phyloP scores from a whole-genome alignment of 176 grass and related monocot genomes.

The Cenchrus americanus region DNA sequence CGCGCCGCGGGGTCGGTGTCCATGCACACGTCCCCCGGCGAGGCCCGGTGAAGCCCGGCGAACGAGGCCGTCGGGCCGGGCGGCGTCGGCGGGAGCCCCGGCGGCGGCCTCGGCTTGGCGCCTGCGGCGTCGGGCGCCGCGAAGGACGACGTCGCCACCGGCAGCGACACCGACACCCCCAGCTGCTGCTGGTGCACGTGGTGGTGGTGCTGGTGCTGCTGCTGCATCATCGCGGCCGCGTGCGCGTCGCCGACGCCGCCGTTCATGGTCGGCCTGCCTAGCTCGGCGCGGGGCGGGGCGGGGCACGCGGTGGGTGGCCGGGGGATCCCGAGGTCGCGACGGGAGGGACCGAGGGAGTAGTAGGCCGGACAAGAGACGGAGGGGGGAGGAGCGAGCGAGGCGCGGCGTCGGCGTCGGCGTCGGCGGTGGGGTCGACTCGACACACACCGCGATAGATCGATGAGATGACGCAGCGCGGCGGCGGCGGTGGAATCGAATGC shows the following conservation, averaged over 20 bases:
- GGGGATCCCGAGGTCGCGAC: not conserved
- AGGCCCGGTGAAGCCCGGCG: conserved; percentile 32
- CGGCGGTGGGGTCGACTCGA: not conserved
- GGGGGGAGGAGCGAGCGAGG: not conserved
- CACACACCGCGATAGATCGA: too few species aligned
- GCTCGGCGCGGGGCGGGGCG: not conserved
- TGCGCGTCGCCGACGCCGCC: conserved; percentile 52
- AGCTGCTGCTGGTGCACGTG: conserved; percentile 27
- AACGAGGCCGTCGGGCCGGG: conserved; percentile 27
- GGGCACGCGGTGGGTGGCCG: too few species aligned
- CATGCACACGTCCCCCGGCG: conserved; percentile 53
- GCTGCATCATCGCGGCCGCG: conserved; percentile 50
- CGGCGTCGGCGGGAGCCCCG: conserved; percentile 59
- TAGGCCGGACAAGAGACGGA: too few species aligned
- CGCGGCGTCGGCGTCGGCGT: not conserved
- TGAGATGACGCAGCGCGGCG: not conserved
- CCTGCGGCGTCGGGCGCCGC: not conserved
- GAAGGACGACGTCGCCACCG: conserved; percentile 25
- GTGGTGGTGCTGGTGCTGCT: conserved; percentile 3
- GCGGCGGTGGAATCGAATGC: conserved; percentile 11
- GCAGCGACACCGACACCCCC: conserved; percentile 40
- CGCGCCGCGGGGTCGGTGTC: not conserved
- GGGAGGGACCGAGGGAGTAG: too few species aligned
- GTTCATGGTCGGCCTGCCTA: conserved; percentile 29
- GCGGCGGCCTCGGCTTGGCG: conserved; percentile 28